phyloP scores from a whole-genome alignment of 345 rosid species.

The Bruguiera gymnorhiza region DNA sequence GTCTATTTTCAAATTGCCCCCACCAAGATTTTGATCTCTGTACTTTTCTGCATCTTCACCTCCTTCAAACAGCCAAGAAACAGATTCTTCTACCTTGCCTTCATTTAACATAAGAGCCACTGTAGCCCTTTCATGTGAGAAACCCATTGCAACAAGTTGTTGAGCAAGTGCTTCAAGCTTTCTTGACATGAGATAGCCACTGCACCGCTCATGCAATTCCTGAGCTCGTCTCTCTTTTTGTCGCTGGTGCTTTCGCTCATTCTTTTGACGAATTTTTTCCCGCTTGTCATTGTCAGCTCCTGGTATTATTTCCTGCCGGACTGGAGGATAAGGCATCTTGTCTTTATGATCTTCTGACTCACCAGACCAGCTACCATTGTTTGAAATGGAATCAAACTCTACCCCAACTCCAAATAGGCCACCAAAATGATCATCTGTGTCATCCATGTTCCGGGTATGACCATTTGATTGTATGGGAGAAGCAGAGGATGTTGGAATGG shows the following conservation, averaged over 20 bases:
- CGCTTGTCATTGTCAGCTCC: slow-evolving; percentile 80
- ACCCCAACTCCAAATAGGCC: slow-evolving; percentile 44
- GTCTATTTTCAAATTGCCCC: slow-evolving; percentile 68
- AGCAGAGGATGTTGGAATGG: slow-evolving; percentile 44
- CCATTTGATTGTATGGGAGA: slow-evolving; percentile 55
- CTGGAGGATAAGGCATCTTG: slow-evolving; percentile 40
- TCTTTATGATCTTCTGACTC: slow-evolving; percentile 96
- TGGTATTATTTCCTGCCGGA: slow-evolving; percentile 53
- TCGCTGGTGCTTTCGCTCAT: slow-evolving; percentile 88
- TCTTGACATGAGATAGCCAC: slow-evolving; percentile 79
- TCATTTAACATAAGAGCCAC: slow-evolving; percentile 82
- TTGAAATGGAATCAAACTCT: slow-evolving; percentile 77
- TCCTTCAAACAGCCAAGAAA: slow-evolving; percentile 76
- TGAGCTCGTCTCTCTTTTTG: slow-evolving; percentile 89
- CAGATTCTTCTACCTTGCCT: slow-evolving; percentile 85
- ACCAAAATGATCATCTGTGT: slow-evolving; percentile 52
- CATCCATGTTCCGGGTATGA: slow-evolving; percentile 69
- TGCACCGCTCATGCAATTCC: slow-evolving; percentile 75
- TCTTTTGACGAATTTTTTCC: slow-evolving; percentile 85
- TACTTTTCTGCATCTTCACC: slow-evolving; percentile 58
- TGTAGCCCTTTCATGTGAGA: slow-evolving; percentile 76
- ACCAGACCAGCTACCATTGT: slow-evolving; percentile 88
- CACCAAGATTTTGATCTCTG: slow-evolving; percentile 40
- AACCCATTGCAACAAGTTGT: slow-evolving; percentile 85
- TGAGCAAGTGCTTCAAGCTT: slow-evolving; percentile 81